These are phyloP conservation scores for Neurospora cerealis DNA, from an alignment of 495 filamentous ascomycete species.

Conservation along the genomic window DNA sequence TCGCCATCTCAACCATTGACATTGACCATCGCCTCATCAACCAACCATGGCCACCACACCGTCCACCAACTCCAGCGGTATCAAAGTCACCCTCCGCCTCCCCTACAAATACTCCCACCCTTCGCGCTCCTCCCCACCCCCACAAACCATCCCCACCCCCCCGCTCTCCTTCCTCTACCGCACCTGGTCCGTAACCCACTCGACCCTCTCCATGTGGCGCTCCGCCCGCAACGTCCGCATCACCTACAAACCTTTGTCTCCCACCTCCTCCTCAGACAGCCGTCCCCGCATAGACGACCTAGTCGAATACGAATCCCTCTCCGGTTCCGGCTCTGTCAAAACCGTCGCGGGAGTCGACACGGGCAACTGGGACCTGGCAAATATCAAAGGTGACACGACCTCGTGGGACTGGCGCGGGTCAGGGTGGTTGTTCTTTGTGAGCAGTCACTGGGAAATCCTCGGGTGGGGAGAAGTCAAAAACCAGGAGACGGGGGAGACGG, in stretches of 20 bases:
- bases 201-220: constrained; percentile 68
- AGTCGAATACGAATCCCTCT: constrained; percentile 50
- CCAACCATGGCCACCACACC: not conserved
- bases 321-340: constrained; percentile 38
- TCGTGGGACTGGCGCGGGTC: constrained; percentile 65
- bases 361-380: constrained; percentile 21
- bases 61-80: not conserved
- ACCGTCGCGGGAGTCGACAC: constrained; percentile 56
- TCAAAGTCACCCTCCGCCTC: constrained; percentile 23
- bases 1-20: not conserved
- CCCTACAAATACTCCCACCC: constrained; percentile 32
- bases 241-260: constrained; percentile 48
- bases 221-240: constrained; percentile 63
- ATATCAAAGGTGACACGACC: constrained; percentile 15
- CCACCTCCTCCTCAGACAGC: constrained; percentile 12
- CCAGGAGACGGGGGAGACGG: constrained; percentile 17
- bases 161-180: constrained; percentile 49
- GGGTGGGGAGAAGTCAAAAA: constrained; percentile 47
- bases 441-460: constrained; percentile 63
- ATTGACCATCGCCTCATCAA: not conserved
- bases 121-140: constrained; percentile 4
- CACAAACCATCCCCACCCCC: constrained; percentile 34
- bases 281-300: constrained; percentile 50
- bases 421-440: constrained; percentile 53
- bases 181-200: constrained; percentile 69